These are phyloP conservation scores for Dentipellis fragilis DNA, from an alignment of 768 basidiomycete species.

Conservation along the genomic window DNA sequence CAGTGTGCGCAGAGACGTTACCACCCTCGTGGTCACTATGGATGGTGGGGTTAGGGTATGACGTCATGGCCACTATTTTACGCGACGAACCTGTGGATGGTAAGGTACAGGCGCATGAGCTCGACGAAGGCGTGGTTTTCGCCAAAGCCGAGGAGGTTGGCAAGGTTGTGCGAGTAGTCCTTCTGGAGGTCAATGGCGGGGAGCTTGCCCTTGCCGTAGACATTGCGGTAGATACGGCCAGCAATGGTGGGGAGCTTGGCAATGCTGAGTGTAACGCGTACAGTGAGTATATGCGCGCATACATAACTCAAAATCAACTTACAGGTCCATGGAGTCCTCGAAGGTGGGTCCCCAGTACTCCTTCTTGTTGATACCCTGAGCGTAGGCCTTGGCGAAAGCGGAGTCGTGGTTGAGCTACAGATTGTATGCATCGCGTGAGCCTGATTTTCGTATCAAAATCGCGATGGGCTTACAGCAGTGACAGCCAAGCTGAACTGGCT, in stretches of 20 bases:
- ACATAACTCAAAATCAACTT: slow-evolving; percentile 9
- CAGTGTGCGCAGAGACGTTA: slow-evolving; percentile 93
- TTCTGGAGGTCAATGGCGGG: slow-evolving; percentile 74
- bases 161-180: slow-evolving; percentile 86
- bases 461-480: slow-evolving; percentile 57
- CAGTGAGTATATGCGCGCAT: background rate
- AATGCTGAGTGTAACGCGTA: slow-evolving; percentile 39
- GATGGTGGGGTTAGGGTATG: background rate
- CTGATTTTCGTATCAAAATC: background rate
- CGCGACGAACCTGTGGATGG: slow-evolving; percentile 73
- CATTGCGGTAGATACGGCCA: slow-evolving; percentile 82
- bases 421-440: background rate
- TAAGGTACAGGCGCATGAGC: slow-evolving; percentile 90
- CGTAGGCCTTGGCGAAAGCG: slow-evolving; percentile 92
- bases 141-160: slow-evolving; percentile 85
- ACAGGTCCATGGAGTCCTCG: slow-evolving; percentile 87
- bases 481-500: slow-evolving; percentile 95
- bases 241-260: slow-evolving; percentile 97
- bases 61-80: background rate
- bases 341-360: slow-evolving; percentile 96
- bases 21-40: slow-evolving; percentile 92
- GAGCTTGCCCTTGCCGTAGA: slow-evolving; percentile 82
- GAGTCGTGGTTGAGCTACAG: slow-evolving; percentile 85
- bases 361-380: slow-evolving; percentile 83
- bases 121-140: slow-evolving; percentile 85